phyloP scores from a whole-genome alignment of 345 rosid species.

The Ceriops decandra region DNA sequence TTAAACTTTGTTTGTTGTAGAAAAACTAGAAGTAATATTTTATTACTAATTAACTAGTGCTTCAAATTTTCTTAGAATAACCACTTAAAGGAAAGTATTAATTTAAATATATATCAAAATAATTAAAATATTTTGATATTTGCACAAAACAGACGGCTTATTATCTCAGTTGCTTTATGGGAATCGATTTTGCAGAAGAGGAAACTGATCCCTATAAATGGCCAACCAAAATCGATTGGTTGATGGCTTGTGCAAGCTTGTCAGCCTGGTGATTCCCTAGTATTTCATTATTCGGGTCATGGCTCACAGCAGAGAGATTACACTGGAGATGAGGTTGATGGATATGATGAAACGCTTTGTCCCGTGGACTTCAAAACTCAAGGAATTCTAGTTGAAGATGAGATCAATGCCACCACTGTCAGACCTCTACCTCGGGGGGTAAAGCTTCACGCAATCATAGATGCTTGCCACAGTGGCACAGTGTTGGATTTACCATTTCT shows the following conservation, averaged over 20 bases:
- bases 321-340: conserved; percentile 75
- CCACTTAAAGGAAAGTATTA: no score
- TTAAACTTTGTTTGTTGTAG: no score
- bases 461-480: conserved; percentile 94
- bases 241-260: conserved; percentile 70
- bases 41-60: no score
- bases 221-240: no score
- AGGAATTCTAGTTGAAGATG: conserved; percentile 86
- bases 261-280: conserved; percentile 74
- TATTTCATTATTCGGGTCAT: conserved; percentile 89
- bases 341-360: conserved; percentile 85
- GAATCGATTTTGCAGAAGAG: conserved; percentile 55
- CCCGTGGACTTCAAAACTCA: conserved; percentile 60
- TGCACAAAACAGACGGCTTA: no score
- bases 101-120: no score
- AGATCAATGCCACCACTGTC: conserved; percentile 74
- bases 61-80: no score
- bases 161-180: conserved; percentile 3
- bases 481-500: conserved; percentile 74
- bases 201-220: conserved; percentile 53
- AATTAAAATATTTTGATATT: no score
- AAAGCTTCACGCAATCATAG: conserved; percentile 83
- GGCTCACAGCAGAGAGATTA: conserved; percentile 66
- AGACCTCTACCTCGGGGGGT: conserved; percentile 80
- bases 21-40: no score